Base-by-base conservation (phyloP, 345 rosid genomes). In the Pistacia vera region DNA sequence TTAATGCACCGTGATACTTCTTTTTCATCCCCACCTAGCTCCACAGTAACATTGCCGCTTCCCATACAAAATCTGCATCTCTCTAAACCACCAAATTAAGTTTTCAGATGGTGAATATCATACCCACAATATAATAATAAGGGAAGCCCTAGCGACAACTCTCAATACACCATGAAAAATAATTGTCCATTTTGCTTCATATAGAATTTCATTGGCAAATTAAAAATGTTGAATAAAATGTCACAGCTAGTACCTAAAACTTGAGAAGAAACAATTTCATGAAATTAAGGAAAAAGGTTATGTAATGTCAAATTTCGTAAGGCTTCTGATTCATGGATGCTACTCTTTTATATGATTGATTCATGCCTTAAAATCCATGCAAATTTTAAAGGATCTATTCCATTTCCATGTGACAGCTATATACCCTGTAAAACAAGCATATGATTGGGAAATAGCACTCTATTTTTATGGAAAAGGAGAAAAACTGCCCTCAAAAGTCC, bases 1-100 rank as follows among this genome's bases (percentile, higher is more conserved):
- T 96, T 93, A 55, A 96, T 90, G 74, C 98, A 96, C 68, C 22
- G 68, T 0, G 98, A 96, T 46, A 88, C 89, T 83, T 93, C 98
- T 74, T 88, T 93, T 77, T 91, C 93, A 51, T 77, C 91, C 20
- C 91, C 97, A 11, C 98, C 97, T 20, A 92, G 92, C 76, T 91
- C 98, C 68, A 86, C 91, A 0, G 83, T 85, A 64, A 96, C 85
- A 0, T 71, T 81, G 18, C 99, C 98, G 5, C 86, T 83, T 77
- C 99, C 98, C 82, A 75, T 46, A 83, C 99, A 96, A 79, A 93
- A 92, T 81, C 98, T 92, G 72, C 98, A 93, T 72, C 63, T 92
- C 84, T 93, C 97, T 96, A 86, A 11, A 72, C 70, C 73, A 74
- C 59, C 77, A 65, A 67, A 41, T 41, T 41, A 41, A 17, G 55